These are phyloP conservation scores for Antrodiella citrinella DNA, from an alignment of 768 basidiomycete species.

Conservation along the genomic window DNA sequence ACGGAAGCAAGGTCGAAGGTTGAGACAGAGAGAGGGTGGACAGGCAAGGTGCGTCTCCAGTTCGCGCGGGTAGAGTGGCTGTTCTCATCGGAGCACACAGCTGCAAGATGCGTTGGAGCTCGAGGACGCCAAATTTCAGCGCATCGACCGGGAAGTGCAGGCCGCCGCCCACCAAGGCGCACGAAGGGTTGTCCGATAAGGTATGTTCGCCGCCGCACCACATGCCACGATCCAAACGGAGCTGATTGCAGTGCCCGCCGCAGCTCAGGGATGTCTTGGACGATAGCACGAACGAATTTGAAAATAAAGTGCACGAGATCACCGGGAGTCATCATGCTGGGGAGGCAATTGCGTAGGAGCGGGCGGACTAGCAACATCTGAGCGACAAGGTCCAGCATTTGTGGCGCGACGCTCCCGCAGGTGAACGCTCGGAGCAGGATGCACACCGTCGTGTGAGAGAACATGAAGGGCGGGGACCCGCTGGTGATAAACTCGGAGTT, in stretches of 20 bases:
- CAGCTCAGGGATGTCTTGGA: neutral
- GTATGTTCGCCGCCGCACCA: neutral
- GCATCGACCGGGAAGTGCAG: constrained; percentile 5
- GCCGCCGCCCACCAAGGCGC: neutral
- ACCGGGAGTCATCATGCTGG: too few species aligned
- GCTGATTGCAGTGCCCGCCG: neutral
- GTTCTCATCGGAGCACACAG: neutral
- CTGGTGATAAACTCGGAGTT: neutral
- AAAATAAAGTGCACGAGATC: too few species aligned
- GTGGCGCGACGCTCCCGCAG: constrained; percentile 2
- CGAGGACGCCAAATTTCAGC: constrained; percentile 7
- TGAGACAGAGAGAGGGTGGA: constrained; percentile 4
- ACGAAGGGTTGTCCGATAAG: constrained; percentile 4
- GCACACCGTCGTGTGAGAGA: constrained; percentile 1
- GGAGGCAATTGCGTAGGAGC: too few species aligned
- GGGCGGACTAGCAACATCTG: neutral
- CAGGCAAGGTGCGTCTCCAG: constrained; percentile 1
- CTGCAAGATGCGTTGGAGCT: constrained; percentile 7
- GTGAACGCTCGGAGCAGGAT: constrained; percentile 1
- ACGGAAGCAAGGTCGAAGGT: constrained; percentile 7
- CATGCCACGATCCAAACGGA: too few species aligned
- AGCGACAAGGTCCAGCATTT: constrained; percentile 5
- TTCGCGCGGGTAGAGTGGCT: neutral
- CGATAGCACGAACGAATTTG: too few species aligned
- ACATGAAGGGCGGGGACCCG: neutral